Evolutionary conservation across 768 basidiomycete genomes (phyloP).

Genomic region (Auricularia heimuer): DNA sequence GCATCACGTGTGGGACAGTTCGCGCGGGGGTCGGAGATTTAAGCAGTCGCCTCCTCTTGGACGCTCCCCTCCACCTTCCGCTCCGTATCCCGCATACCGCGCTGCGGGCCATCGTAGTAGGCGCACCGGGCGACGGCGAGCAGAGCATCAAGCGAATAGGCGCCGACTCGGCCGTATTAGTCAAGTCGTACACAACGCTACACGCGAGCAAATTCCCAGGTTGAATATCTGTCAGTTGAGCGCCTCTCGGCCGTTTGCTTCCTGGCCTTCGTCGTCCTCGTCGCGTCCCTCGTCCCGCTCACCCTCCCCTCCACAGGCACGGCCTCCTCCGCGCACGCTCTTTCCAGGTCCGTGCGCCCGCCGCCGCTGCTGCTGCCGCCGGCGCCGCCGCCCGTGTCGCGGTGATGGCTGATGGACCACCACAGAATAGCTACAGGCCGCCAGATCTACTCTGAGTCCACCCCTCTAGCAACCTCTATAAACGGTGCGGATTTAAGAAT

Average conservation of each 20-base stretch:
- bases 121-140: not conserved
- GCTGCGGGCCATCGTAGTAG: not conserved
- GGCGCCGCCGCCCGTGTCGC: not conserved
- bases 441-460: not conserved
- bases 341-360: not conserved
- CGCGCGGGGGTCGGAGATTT: too few relatives aligned
- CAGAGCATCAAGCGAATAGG: not conserved
- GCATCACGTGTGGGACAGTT: too few relatives aligned
- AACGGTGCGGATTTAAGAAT: slow-evolving; percentile 1
- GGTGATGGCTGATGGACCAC: not conserved
- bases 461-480: too few relatives aligned
- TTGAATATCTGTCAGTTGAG: not conserved
- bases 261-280: not conserved
- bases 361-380: not conserved
- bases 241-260: not conserved
- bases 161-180: not conserved
- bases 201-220: not conserved
- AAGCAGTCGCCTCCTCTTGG: not conserved
- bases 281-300: not conserved
- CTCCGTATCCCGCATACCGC: not conserved
- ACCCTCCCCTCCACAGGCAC: slow-evolving; percentile 34
- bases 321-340: slow-evolving; percentile 52
- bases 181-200: not conserved
- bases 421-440: not conserved
- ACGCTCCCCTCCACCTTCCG: not conserved